Conservation (phyloP, 148 eudicot species). For the Pharnaceum exiguum region DNA sequence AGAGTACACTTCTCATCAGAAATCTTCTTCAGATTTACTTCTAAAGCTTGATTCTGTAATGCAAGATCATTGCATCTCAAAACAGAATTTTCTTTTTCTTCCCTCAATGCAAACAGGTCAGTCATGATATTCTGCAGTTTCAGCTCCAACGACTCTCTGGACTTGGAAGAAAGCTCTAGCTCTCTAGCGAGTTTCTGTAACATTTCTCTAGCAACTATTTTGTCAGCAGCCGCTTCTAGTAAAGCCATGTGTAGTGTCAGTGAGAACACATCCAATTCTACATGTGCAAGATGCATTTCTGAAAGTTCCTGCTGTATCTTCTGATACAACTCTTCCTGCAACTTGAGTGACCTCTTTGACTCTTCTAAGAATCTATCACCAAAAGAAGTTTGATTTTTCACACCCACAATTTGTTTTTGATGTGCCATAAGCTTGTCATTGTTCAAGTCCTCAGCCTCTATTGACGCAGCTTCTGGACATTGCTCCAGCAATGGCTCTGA, state of each 20-base stretch:
- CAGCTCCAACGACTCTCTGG: constrained; percentile 41
- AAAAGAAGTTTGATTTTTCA: constrained; percentile 32
- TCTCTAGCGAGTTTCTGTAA: constrained; percentile 44
- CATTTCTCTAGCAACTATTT: constrained; percentile 27
- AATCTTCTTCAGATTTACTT: constrained; percentile 41
- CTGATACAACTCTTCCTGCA: constrained; percentile 66
- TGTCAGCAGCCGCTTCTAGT: constrained; percentile 41
- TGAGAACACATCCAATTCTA: constrained; percentile 65
- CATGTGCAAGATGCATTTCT: constrained; percentile 54
- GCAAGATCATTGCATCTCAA: constrained; percentile 44
- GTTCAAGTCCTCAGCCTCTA: constrained; percentile 19
- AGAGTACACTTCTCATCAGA: constrained; percentile 46
- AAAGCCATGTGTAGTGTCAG: constrained; percentile 52
- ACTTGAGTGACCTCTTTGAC: constrained; percentile 54
- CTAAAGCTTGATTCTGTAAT: constrained; percentile 50
- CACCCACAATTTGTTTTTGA: constrained; percentile 27
- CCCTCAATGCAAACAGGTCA: constrained; percentile 37
- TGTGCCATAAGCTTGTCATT: constrained; percentile 16
- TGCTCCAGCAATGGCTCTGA: constrained; percentile 31
- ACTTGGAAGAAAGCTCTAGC: constrained; percentile 46
- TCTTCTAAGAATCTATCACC: constrained; percentile 61
- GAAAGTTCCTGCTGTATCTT: constrained; percentile 71
- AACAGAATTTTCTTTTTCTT: constrained; percentile 37
- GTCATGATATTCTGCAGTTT: constrained; percentile 51
- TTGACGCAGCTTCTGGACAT: constrained; percentile 21